These are phyloP conservation scores for Lasiosphaeria ovina DNA, from an alignment of 495 filamentous ascomycete species.

Conservation along the genomic window DNA sequence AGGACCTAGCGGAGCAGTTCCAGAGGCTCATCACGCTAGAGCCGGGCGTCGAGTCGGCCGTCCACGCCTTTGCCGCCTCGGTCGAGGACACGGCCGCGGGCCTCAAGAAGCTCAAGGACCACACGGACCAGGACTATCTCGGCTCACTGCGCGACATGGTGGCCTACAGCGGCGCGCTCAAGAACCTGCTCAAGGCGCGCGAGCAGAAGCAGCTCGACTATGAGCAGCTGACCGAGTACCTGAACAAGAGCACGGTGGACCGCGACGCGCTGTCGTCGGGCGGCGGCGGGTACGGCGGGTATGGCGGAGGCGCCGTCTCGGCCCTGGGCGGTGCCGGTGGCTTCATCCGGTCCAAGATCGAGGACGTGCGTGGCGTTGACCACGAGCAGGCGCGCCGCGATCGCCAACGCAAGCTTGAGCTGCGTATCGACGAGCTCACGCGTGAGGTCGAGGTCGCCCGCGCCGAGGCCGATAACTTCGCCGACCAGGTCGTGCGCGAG, in stretches of 20 bases:
- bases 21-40: conserved; percentile 89
- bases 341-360: conserved; percentile 93
- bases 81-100: conserved; percentile 79
- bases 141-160: conserved; percentile 90
- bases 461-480: conserved; percentile 79
- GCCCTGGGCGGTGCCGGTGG: conserved; percentile 66
- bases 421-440: conserved; percentile 86
- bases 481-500: conserved; percentile 91
- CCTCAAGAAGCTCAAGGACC: conserved; percentile 73
- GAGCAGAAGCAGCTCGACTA: conserved; percentile 98
- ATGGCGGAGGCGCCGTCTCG: conserved; percentile 47
- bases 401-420: conserved; percentile 80
- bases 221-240: conserved; percentile 92
- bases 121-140: conserved; percentile 94
- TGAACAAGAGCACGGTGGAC: conserved; percentile 83
- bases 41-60: conserved; percentile 74
- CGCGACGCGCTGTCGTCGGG: conserved; percentile 77
- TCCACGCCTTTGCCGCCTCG: conserved; percentile 80
- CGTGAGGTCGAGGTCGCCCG: conserved; percentile 83
- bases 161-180: conserved; percentile 79
- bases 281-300: conserved; percentile 53
- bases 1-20: conserved; percentile 88
- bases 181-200: conserved; percentile 83
- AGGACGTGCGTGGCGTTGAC: conserved; percentile 94
- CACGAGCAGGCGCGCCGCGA: conserved; percentile 89